These are phyloP conservation scores for Clonostachys solani DNA, from an alignment of 2,329 filamentous ascomycete genomes.

Conservation along the genomic window DNA sequence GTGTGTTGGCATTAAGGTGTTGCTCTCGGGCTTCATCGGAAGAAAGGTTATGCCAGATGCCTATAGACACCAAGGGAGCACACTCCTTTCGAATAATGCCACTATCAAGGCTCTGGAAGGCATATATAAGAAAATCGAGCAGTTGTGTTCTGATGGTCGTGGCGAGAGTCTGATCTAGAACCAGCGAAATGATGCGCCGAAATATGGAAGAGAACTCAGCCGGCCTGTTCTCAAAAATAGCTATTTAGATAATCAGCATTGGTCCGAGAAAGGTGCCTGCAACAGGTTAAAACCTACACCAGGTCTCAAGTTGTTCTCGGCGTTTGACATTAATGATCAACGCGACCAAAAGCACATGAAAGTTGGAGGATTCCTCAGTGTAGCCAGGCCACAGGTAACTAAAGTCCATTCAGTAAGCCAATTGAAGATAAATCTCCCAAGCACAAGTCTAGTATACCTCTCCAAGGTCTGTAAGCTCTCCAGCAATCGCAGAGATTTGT, in stretches of 20 bases:
- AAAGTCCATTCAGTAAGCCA: slow-evolving; percentile 2
- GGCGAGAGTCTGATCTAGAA: slow-evolving; percentile 64
- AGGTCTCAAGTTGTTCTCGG: slow-evolving; percentile 80
- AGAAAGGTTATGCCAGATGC: slow-evolving; percentile 91
- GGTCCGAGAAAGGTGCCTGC: background rate
- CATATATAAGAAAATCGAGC: slow-evolving; percentile 83
- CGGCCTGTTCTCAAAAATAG: slow-evolving; percentile 70
- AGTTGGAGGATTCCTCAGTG: slow-evolving; percentile 81
- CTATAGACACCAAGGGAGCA: slow-evolving; percentile 89
- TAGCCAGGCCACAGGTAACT: slow-evolving; percentile 96
- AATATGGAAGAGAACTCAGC: slow-evolving; percentile 87
- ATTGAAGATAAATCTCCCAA: no score
- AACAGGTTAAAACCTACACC: slow-evolving; percentile 54
- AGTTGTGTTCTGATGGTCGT: slow-evolving; percentile 71
- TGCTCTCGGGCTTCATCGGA: slow-evolving; percentile 70
- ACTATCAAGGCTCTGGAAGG: slow-evolving; percentile 92
- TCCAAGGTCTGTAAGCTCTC: slow-evolving; percentile 91
- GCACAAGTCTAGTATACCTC: slow-evolving; percentile 41
- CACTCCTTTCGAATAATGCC: slow-evolving; percentile 91
- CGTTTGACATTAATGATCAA: slow-evolving; percentile 85
- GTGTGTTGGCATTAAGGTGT: slow-evolving; percentile 67
- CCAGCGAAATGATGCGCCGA: slow-evolving; percentile 84
- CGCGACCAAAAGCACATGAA: slow-evolving; percentile 83
- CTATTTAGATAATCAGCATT: slow-evolving; percentile 29
- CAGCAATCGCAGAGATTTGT: slow-evolving; percentile 73